These are phyloP conservation scores for Pythium biforme DNA, from an alignment of 352 stramenopile species.

Conservation along the genomic window DNA sequence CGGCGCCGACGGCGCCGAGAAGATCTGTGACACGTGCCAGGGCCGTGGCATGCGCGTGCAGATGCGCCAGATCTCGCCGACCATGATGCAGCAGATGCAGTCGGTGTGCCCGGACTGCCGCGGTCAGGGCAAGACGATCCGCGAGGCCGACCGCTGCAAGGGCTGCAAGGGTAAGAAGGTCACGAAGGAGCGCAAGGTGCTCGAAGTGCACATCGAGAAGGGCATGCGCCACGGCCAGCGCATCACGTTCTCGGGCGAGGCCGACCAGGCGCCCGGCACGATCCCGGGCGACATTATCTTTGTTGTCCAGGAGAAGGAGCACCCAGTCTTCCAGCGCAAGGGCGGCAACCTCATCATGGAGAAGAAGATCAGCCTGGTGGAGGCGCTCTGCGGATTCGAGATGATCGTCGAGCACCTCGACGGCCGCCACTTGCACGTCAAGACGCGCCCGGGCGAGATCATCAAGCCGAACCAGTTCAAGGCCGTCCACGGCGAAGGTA, in stretches of 20 bases:
- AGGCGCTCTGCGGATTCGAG: constrained; percentile 90
- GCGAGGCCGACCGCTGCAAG: constrained; percentile 93
- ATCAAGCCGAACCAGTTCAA: constrained; percentile 94
- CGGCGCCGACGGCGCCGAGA: constrained; percentile 92
- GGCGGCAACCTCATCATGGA: constrained; percentile 96
- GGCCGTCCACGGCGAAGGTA: constrained; percentile 95
- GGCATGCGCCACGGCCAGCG: constrained; percentile 97
- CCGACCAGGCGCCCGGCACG: constrained; percentile 94
- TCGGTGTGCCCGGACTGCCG: constrained; percentile 92
- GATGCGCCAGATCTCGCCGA: constrained; percentile 95
- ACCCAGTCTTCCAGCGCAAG: constrained; percentile 95
- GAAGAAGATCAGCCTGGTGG: constrained; percentile 94
- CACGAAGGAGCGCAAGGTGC: constrained; percentile 96
- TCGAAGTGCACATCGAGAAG: constrained; percentile 98
- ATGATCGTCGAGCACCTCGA: constrained; percentile 94
- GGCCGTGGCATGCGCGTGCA: constrained; percentile 95
- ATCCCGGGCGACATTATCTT: constrained; percentile 96
- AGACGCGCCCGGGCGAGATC: constrained; percentile 91
- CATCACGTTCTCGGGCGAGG: constrained; percentile 96
- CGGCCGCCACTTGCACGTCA: constrained; percentile 90
- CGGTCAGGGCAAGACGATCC: constrained; percentile 94
- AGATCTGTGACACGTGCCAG: constrained; percentile 93
- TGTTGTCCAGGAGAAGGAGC: constrained; percentile 97
- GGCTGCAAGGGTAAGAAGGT: constrained; percentile 93
- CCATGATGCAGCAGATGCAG: constrained; percentile 99